These are phyloP conservation scores for Cladosporium velox DNA, from an alignment of 2,329 filamentous ascomycete genomes.

Conservation along the genomic window DNA sequence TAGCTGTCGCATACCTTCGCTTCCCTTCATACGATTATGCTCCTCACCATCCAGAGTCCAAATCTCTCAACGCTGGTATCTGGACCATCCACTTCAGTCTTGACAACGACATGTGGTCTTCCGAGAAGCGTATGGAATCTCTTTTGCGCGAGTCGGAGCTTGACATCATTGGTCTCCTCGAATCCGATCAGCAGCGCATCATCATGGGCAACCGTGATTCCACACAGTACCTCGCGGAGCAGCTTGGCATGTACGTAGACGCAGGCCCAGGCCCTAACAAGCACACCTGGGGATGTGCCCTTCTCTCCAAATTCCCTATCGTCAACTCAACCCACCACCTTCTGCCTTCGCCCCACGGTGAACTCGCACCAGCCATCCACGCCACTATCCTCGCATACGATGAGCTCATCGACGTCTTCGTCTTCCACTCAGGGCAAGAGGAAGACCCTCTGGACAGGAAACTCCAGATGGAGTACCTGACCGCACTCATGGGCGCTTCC, in stretches of 20 bases:
- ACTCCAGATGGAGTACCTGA: constrained; percentile 81
- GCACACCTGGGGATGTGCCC: constrained; percentile 92
- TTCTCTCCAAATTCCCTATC: constrained; percentile 97
- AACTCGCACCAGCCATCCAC: constrained; percentile 92
- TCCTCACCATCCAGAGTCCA: constrained; percentile 84
- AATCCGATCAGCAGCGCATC: constrained; percentile 91
- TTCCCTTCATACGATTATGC: constrained; percentile 92
- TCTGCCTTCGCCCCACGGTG: constrained; percentile 87
- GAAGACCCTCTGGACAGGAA: constrained; percentile 91
- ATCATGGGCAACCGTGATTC: constrained; percentile 99
- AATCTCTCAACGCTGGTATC: constrained; percentile 88
- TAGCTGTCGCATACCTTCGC: constrained; percentile 79
- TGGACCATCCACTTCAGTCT: constrained; percentile 99
- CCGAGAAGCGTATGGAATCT: constrained; percentile 85
- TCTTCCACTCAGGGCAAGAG: constrained; percentile 98
- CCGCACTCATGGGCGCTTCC: constrained; percentile 82
- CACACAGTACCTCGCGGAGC: constrained; percentile 91
- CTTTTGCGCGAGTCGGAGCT: constrained; percentile 76
- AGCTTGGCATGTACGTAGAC: constrained; percentile 98
- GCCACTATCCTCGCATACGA: constrained; percentile 95
- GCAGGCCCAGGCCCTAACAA: constrained; percentile 97
- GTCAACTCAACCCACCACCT: constrained; percentile 95
- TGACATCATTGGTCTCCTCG: constrained; percentile 93
- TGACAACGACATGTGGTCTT: constrained; percentile 99
- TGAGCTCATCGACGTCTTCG: constrained; percentile 85